Evolutionary conservation across 2,329 filamentous ascomycete genomes (phyloP).

Genomic region (Nothopassalora personata): DNA sequence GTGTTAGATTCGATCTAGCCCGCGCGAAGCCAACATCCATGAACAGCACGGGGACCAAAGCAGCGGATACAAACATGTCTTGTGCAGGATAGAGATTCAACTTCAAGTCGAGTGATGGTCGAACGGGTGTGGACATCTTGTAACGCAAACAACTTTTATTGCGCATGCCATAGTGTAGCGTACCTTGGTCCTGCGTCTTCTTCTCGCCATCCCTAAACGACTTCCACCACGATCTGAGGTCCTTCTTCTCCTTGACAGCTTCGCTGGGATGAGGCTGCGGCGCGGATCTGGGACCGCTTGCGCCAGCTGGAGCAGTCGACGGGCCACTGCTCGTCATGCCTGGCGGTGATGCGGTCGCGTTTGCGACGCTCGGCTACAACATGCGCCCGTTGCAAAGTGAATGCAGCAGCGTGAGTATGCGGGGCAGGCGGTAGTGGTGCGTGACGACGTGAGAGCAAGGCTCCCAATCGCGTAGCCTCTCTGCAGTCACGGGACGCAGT

Average conservation of each 20-base stretch:
- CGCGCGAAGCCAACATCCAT: background rate
- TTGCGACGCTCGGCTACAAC: constrained; percentile 19
- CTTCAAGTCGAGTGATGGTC: background rate
- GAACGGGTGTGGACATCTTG: background rate
- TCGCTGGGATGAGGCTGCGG: constrained; percentile 47
- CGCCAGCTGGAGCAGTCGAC: constrained; percentile 40
- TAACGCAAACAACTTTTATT: background rate
- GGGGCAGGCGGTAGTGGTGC: background rate
- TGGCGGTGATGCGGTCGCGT: constrained; percentile 17
- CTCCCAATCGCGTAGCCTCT: background rate
- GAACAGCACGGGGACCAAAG: background rate
- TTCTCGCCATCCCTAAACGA: constrained; percentile 70
- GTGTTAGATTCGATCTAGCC: constrained; percentile 7
- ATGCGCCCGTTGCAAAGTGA: constrained; percentile 13
- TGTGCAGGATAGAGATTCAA: background rate
- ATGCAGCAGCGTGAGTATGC: background rate
- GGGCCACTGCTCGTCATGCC: constrained; percentile 38
- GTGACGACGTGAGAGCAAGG: constrained; percentile 3
- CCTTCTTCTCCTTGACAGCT: constrained; percentile 77
- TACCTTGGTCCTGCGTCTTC: constrained; percentile 61
- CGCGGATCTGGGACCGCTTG: constrained; percentile 39
- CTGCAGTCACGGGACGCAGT: constrained; percentile 4
- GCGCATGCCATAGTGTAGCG: constrained; percentile 17
- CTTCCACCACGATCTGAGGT: constrained; percentile 96
- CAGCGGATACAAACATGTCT: background rate